Percentiles rank a stretch among this genome's conserved stretches.
phyloP scores from a whole-genome alignment of 1,139 yeast species.

The Yamadazyma spencermartinsiae region DNA sequence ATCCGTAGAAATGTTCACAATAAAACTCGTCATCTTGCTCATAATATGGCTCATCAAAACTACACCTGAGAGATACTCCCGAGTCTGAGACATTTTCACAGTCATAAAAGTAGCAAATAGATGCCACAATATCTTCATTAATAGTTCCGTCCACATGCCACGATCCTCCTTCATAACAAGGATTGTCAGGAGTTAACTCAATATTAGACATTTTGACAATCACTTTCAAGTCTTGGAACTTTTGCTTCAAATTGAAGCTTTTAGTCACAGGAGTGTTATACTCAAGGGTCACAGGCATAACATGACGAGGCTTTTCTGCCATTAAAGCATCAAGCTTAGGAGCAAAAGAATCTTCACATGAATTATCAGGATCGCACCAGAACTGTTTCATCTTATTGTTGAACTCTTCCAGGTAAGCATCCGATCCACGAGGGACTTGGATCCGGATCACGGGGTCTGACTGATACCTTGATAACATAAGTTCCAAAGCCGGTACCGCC shows the following conservation, averaged over 20 bases:
- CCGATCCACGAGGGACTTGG: constrained; percentile 15
- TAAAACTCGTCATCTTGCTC: constrained; percentile 35
- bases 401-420: constrained; percentile 17
- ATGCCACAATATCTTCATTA: constrained; percentile 45
- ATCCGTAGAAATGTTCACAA: constrained; percentile 27
- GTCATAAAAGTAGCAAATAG: constrained; percentile 44
- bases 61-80: constrained; percentile 29
- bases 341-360: constrained; percentile 10
- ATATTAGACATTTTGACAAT: constrained; percentile 46
- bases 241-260: constrained; percentile 18
- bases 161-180: constrained; percentile 39
- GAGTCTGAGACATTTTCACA: constrained; percentile 39
- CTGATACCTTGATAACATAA: constrained; percentile 24
- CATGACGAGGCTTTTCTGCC: constrained; percentile 7
- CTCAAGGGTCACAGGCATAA: constrained; percentile 8
- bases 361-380: constrained; percentile 9
- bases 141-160: constrained; percentile 50
- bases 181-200: constrained; percentile 42
- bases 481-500: constrained; percentile 26
- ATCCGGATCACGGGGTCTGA: constrained; percentile 21
- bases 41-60: constrained; percentile 35
- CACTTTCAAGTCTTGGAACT: constrained; percentile 30
- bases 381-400: constrained; percentile 5
- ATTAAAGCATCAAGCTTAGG: neutral
- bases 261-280: constrained; percentile 21